phyloP scores from a whole-genome alignment of 768 basidiomycete genomes.

The Mycena epipterygia region DNA sequence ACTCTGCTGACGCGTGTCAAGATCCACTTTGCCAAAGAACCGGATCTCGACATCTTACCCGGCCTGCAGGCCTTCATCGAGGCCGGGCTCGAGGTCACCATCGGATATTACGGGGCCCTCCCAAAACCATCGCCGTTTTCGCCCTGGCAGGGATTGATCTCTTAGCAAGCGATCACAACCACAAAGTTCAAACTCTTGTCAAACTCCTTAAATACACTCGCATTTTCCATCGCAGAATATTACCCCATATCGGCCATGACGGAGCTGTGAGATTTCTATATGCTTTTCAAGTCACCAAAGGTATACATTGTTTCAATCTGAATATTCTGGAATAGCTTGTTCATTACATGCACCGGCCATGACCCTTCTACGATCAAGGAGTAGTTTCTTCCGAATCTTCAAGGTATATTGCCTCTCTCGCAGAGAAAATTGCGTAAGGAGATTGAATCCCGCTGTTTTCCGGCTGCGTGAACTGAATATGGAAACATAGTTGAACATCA shows the following conservation, averaged over 20 bases:
- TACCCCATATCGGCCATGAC: no score
- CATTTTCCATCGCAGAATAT: no score
- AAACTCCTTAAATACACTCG: no score
- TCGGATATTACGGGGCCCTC: neutral
- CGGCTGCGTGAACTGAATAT: slow-evolving; percentile 17
- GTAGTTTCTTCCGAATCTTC: neutral
- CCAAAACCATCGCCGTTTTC: neutral
- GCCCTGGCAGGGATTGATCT: neutral
- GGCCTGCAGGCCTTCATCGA: neutral
- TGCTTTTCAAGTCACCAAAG: no score
- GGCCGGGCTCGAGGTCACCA: neutral
- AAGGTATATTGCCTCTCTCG: slow-evolving; percentile 10
- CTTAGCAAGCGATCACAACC: no score
- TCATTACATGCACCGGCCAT: neutral
- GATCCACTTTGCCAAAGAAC: neutral
- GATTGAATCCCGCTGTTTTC: neutral
- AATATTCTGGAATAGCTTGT: neutral
- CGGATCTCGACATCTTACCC: neutral
- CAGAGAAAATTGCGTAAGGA: slow-evolving; percentile 18
- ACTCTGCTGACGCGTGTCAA: neutral
- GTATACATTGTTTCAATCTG: no score
- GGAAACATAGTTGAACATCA: neutral
- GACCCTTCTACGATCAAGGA: slow-evolving; percentile 11
- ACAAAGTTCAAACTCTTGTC: no score
- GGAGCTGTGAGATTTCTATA: no score